Base-by-base conservation (phyloP, 1,284 basidiomycete species). In the Rhodotorula sp. region DNA sequence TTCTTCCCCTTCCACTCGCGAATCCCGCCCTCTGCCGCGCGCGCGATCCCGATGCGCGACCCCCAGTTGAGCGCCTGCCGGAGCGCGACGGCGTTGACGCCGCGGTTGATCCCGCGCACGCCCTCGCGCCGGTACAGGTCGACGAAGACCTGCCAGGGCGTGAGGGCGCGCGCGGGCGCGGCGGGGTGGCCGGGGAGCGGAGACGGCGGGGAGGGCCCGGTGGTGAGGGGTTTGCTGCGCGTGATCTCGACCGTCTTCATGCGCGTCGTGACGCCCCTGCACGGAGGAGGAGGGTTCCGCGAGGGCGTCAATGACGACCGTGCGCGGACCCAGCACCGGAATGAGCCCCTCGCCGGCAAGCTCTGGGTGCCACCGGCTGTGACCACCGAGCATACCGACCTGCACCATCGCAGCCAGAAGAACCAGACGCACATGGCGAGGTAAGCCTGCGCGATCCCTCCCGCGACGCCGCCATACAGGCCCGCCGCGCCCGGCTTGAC, bases 361-460 rank as follows among this genome's bases (percentile, higher is more conserved):
- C 34, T 34, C 34, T 34, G 34, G 34, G 34, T 34, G 34, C 34
- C 34, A 5, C 34, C 34, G 34, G 34, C 34, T 34, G 34, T 2
- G 34, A 34, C 34, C 34, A 34, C 34, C 34, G 34, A 34, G 34
- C 34, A 34, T 14, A 19, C 48, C 48, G 48, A 7, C 48, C 48
- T 34, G 34, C 34, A 34, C 5, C 34, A 34, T 8, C 48, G 21
- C 34, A 23, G 27, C 17, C 16, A n/a, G 21, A 41, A 48, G 19
- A 34, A 52, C 27, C 1, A 41, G 19, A 53, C 61, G 49, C 60
- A 66, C 96, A 98, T 99, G 53, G 96, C 98, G 66, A 94, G 94
- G 81, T 99, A 99, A 9, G 96, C 96, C 84, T 99, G 97, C 48
- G 92, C 93, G 77, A 98, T 86, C 85, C 97, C 97, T 80, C 97